Percentiles rank a stretch among this genome's conserved stretches.
These are phyloP conservation scores for Leishmania arabica DNA, from an alignment of 208 protist genomes.

Conservation along the genomic window DNA sequence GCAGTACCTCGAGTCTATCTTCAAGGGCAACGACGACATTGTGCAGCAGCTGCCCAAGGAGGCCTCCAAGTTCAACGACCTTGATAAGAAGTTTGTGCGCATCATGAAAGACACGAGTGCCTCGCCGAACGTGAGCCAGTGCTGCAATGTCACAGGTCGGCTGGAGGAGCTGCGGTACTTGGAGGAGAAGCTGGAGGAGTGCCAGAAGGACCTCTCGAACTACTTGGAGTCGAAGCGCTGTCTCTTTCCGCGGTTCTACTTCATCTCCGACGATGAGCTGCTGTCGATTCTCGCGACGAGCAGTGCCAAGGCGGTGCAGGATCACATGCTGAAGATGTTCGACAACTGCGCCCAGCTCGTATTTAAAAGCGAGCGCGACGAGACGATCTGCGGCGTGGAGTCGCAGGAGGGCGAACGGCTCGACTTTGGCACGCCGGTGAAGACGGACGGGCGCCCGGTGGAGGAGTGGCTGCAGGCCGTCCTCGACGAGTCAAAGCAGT, in stretches of 20 bases:
- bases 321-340: conserved; percentile 99
- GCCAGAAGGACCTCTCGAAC: conserved; percentile 98
- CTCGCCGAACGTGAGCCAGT: conserved; percentile 93
- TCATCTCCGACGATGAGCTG: conserved; percentile 99
- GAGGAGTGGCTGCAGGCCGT: conserved; percentile 98
- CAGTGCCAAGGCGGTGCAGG: conserved; percentile 95
- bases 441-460: conserved; percentile 91
- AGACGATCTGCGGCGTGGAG: conserved; percentile 95
- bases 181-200: conserved; percentile 95
- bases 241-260: conserved; percentile 99
- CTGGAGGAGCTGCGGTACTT: conserved; percentile 94
- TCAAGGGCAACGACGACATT: conserved; percentile 99
- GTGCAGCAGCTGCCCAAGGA: conserved; percentile 98
- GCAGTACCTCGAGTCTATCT: conserved; percentile 99
- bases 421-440: conserved; percentile 89
- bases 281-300: conserved; percentile 97
- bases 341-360: conserved; percentile 95
- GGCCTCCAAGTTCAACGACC: conserved; percentile 96
- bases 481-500: conserved; percentile 94
- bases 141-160: conserved; percentile 92
- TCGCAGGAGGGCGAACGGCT: conserved; percentile 97
- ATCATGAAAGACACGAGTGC: conserved; percentile 96
- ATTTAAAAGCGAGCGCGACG: conserved; percentile 94
- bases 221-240: conserved; percentile 98
- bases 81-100: conserved; percentile 97